A percentile compares a stretch with the other conserved stretches of the same genome.
Evolutionary conservation across 495 filamentous ascomycete genomes (phyloP).

Genomic region (Tuber borchii): DNA sequence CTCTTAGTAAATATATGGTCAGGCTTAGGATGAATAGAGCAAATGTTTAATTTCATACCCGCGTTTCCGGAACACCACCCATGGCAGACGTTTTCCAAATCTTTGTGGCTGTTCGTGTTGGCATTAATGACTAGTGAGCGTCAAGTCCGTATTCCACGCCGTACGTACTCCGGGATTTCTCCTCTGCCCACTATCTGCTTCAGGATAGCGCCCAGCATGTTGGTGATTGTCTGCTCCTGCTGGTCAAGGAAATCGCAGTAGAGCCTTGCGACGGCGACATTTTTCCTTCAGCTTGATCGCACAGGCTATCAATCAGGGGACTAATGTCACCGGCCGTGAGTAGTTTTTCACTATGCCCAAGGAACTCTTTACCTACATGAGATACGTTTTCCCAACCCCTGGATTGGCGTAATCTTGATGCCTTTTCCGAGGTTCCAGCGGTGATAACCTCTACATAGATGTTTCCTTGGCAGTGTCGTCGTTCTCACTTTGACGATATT

Average conservation of each 20-base stretch:
- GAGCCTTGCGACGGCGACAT: background rate
- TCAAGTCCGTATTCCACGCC: too few relatives aligned
- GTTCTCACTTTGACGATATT: background rate
- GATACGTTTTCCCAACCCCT: constrained; percentile 1
- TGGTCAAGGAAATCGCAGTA: background rate
- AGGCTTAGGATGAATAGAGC: background rate
- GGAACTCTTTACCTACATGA: background rate
- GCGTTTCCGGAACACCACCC: background rate
- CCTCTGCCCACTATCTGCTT: background rate
- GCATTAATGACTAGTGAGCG: too few relatives aligned
- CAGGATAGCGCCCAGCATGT: background rate
- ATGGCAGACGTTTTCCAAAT: too few relatives aligned
- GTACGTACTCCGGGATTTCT: background rate
- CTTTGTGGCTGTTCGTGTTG: too few relatives aligned
- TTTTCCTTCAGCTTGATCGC: background rate
- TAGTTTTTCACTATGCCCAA: background rate
- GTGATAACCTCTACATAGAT: background rate
- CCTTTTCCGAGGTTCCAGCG: background rate
- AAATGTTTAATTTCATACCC: background rate
- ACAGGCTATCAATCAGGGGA: background rate
- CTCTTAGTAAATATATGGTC: background rate
- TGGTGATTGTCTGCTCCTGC: background rate
- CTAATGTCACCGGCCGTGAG: background rate
- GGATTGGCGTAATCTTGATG: background rate
- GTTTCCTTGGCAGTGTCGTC: too few relatives aligned